These are phyloP conservation scores for Calendula officinalis DNA, from an alignment of 129 eudicot species.

Conservation along the genomic window DNA sequence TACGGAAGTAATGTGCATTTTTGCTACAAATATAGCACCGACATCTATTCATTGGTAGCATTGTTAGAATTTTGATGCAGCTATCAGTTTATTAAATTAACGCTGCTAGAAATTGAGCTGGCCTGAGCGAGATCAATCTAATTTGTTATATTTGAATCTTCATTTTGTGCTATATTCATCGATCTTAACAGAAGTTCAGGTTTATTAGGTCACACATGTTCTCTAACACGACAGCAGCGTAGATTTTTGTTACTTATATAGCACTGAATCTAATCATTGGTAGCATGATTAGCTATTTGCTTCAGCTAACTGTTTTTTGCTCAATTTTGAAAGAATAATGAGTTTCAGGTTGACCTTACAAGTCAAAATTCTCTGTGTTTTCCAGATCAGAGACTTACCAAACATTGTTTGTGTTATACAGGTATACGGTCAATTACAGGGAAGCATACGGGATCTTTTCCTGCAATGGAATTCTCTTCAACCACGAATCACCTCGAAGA, in stretches of 20 bases:
- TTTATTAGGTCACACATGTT: background rate
- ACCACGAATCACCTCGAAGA: constrained; percentile 82
- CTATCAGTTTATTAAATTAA: background rate
- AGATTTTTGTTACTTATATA: background rate
- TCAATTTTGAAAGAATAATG: background rate
- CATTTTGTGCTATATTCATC: background rate
- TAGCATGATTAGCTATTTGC: constrained; percentile 1
- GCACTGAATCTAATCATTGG: constrained; percentile 4
- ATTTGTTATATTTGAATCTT: background rate
- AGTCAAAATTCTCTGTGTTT: background rate
- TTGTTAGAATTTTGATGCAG: background rate
- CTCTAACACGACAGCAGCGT: background rate
- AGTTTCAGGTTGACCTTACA: background rate
- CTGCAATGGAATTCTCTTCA: constrained; percentile 89
- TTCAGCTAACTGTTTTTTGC: background rate
- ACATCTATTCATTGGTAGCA: background rate
- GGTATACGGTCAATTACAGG: constrained; percentile 84
- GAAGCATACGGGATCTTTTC: constrained; percentile 88
- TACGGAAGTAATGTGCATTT: background rate
- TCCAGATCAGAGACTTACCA: constrained; percentile 11
- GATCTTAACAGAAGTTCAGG: background rate
- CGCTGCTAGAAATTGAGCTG: background rate
- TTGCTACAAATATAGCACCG: background rate
- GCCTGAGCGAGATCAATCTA: background rate
- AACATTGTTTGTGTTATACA: constrained; percentile 8